A percentile compares a stretch with the other conserved stretches of the same genome.
These are phyloP conservation scores for Rhodomyrtus psidioides DNA, from an alignment of 441 rosid genomes.

Conservation along the genomic window DNA sequence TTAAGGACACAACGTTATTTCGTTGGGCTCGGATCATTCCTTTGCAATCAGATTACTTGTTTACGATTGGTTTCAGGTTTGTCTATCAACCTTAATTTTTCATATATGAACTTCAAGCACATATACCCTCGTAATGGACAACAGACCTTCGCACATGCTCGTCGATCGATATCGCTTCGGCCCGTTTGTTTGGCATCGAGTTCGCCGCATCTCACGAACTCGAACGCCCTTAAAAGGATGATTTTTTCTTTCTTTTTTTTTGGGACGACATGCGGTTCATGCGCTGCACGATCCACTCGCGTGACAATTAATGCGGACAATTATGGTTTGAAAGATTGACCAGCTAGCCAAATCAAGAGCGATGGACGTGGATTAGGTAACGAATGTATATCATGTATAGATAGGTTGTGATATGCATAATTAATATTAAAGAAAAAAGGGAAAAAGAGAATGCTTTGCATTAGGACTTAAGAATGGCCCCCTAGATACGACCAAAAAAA, in stretches of 20 bases:
- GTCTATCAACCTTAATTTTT: too few species aligned
- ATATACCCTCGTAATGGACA: too few species aligned
- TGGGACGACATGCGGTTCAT: rapidly evolving
- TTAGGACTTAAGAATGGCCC: neutral
- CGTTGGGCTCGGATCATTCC: too few species aligned
- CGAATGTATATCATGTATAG: neutral
- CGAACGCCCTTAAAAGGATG: neutral
- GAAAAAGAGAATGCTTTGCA: neutral
- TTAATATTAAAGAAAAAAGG: neutral
- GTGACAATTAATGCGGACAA: neutral
- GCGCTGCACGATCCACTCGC: neutral
- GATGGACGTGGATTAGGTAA: neutral
- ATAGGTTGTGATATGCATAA: neutral
- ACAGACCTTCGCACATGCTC: neutral
- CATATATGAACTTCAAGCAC: too few species aligned
- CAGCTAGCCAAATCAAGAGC: neutral
- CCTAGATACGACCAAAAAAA: too few species aligned
- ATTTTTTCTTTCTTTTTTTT: neutral
- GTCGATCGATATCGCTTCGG: neutral
- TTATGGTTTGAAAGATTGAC: neutral
- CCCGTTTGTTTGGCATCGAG: neutral
- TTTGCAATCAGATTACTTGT: too few species aligned
- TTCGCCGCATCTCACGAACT: neutral
- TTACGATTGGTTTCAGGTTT: too few species aligned
- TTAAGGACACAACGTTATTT: too few species aligned